These are phyloP conservation scores for Botryotinia convoluta DNA, from an alignment of 2,329 filamentous ascomycete genomes.

Conservation along the genomic window DNA sequence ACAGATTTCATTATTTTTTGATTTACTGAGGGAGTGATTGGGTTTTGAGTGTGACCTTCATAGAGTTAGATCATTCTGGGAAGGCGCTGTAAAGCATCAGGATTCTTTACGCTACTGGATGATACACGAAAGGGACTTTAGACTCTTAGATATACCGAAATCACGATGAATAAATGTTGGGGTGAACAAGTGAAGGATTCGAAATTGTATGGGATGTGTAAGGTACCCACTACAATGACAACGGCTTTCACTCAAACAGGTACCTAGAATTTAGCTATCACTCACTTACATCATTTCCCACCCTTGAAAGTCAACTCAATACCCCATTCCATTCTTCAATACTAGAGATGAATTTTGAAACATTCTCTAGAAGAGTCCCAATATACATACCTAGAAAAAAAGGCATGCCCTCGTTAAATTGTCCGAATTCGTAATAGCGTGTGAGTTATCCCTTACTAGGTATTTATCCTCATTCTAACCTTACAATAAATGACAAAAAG, in stretches of 20 bases:
- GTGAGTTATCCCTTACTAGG: neutral
- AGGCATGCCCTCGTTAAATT: neutral
- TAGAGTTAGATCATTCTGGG: neutral
- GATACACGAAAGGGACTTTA: neutral
- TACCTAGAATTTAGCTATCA: no score
- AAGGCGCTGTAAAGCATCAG: neutral
- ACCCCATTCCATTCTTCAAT: no score
- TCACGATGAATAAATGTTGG: neutral
- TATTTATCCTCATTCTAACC: no score
- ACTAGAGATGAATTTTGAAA: no score
- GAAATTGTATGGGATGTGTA: neutral
- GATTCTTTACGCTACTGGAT: neutral
- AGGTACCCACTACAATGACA: neutral
- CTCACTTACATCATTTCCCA: no score
- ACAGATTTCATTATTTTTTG: neutral
- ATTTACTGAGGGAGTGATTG: neutral
- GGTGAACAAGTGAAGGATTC: neutral
- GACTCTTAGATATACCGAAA: fast-evolving
- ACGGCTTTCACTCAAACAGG: neutral
- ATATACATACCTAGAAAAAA: no score
- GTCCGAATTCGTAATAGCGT: no score
- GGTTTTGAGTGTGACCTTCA: neutral
- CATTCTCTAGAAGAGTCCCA: no score
- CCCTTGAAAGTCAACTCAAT: no score
- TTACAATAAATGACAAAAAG: neutral